Evolutionary conservation across 331 rosid species (phyloP).

Genomic region (Arachis monticola): DNA sequence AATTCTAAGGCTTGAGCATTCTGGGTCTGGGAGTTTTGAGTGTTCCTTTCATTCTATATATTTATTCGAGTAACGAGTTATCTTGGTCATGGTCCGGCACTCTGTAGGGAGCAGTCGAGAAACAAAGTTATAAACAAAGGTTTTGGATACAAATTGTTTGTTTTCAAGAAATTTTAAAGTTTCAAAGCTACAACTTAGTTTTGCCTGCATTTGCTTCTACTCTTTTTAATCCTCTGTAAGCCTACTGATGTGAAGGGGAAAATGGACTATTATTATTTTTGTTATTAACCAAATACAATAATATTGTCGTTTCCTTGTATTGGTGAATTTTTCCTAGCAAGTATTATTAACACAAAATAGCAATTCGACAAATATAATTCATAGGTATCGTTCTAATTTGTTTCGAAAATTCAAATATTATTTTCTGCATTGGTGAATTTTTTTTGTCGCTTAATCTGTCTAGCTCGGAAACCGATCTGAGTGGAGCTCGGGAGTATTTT

Average conservation of each 20-base stretch:
- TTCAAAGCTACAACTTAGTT: not conserved
- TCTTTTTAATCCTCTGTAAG: not conserved
- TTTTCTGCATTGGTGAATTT: not conserved
- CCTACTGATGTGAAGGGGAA: not conserved
- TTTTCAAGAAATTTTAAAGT: conserved; percentile 32
- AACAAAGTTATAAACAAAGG: conserved; percentile 41
- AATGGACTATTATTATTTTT: not conserved
- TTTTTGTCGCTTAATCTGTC: not conserved
- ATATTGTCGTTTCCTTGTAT: not conserved
- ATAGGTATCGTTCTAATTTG: not conserved
- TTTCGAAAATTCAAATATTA: not conserved
- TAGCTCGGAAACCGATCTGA: not conserved
- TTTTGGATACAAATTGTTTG: conserved; percentile 48
- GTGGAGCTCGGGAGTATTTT: not conserved
- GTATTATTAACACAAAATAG: not conserved
- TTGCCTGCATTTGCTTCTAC: not conserved
- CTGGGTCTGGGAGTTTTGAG: conserved; percentile 51
- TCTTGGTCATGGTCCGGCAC: conserved; percentile 44
- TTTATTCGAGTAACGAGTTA: conserved; percentile 47
- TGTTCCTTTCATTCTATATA: conserved; percentile 46
- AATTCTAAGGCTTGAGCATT: conserved; percentile 57
- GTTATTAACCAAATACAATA: not conserved
- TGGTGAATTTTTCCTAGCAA: not conserved
- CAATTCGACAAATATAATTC: not conserved
- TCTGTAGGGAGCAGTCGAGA: conserved; percentile 26